These are phyloP conservation scores for Cladochytrium replicatum DNA, from an alignment of 192 early-diverging fungal genomes.

Conservation along the genomic window DNA sequence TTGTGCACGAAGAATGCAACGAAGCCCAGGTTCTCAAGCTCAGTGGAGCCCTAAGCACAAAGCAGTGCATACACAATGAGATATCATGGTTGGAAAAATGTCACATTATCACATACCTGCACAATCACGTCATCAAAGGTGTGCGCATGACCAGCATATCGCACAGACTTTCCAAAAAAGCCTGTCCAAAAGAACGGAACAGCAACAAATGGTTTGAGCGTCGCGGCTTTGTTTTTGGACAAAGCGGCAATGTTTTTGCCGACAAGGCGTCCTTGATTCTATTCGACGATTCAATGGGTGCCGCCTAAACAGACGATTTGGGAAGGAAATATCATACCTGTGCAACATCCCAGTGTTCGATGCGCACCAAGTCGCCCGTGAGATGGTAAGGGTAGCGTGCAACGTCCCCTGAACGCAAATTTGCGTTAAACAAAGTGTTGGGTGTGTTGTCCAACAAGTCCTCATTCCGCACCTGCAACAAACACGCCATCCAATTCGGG, in stretches of 20 bases:
- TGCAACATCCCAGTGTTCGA: conserved; percentile 52
- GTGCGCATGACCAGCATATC: conserved; percentile 42
- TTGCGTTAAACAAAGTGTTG: neutral
- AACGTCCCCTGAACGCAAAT: conserved; percentile 37
- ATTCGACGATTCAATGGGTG: neutral
- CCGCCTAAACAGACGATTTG: too few species aligned
- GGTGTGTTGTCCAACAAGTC: too few species aligned
- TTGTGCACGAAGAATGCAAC: conserved; percentile 12
- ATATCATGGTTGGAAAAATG: too few species aligned
- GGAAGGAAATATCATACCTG: too few species aligned
- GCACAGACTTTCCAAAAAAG: conserved; percentile 40
- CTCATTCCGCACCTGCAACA: conserved; percentile 25
- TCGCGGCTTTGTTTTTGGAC: conserved; percentile 21
- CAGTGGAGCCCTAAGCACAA: conserved; percentile 13
- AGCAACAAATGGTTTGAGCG: conserved; percentile 23
- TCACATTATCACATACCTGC: too few species aligned
- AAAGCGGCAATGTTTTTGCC: conserved; percentile 20
- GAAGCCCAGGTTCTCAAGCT: conserved; percentile 16
- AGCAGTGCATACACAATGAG: too few species aligned
- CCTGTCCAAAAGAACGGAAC: conserved; percentile 52
- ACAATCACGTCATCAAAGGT: conserved; percentile 44
- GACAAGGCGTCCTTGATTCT: conserved; percentile 21
- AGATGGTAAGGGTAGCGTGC: conserved; percentile 35
- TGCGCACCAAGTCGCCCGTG: conserved; percentile 30
- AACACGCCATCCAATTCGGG: conserved; percentile 30